These are phyloP conservation scores for Beauveria varroae DNA, from an alignment of 2,329 filamentous ascomycete genomes.

Conservation along the genomic window DNA sequence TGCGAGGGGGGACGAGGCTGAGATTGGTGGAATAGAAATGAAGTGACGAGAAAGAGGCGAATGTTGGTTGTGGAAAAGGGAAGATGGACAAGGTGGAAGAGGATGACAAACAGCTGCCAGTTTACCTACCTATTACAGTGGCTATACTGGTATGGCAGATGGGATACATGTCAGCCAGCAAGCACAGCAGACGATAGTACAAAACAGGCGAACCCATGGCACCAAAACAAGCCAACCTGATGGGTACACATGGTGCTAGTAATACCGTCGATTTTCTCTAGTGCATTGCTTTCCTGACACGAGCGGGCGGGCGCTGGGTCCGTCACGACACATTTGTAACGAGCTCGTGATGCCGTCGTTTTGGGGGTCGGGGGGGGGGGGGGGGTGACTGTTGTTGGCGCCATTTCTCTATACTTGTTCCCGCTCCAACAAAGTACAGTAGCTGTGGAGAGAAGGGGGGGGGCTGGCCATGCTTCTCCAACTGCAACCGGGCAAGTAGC, in stretches of 20 bases:
- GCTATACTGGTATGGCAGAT: background rate
- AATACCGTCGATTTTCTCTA: background rate
- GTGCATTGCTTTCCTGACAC: background rate
- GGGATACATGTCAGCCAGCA: background rate
- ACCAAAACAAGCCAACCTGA: background rate
- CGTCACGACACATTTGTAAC: conserved; percentile 7
- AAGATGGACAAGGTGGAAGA: background rate
- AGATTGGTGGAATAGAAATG: background rate
- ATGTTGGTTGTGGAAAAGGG: background rate
- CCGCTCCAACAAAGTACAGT: too few relatives aligned
- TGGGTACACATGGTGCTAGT: background rate
- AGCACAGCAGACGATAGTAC: background rate
- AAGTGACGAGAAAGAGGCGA: background rate
- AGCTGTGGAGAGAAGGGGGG: too few relatives aligned
- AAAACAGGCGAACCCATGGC: background rate
- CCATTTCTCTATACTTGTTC: background rate
- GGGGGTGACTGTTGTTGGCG: background rate
- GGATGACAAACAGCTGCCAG: background rate
- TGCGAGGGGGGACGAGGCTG: background rate
- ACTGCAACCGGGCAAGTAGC: background rate
- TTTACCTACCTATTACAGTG: background rate
- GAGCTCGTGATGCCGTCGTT: conserved; percentile 3
- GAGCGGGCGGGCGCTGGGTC: background rate
- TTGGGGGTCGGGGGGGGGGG: background rate
- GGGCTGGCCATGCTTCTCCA: background rate